Base-by-base conservation (phyloP, 2,329 filamentous ascomycete genomes). In the Scorias spongiosa region DNA sequence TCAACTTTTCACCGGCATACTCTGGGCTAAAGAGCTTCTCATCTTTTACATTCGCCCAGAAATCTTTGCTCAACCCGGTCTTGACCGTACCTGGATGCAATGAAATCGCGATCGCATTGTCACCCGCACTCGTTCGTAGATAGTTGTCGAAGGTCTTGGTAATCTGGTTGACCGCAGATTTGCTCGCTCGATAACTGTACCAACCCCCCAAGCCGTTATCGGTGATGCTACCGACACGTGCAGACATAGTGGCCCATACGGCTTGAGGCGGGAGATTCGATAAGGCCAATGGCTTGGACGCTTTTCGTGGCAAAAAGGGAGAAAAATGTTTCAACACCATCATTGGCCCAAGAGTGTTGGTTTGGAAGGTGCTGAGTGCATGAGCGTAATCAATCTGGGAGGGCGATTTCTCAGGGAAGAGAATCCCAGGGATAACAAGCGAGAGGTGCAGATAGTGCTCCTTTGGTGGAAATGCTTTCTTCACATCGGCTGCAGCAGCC, bases 41-140 rank as follows among this genome's bases (percentile, higher is more conserved):
- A 39, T 68, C 63, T 54, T 68, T 68, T 37, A 81, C 77, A 36
- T 69, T 75, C 0, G 57, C 66, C 84, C 83, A 89, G 57, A 84
- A 91, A 38, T 78, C 77, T 54, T 68, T 71, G 49, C 78, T 85
- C 48, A 93, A 64, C 9, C 73, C 78, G 42, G 84, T 91, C 65
- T 73, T 78, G 41, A 91, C 84, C 1, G 84, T 91, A 2, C 85
- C 84, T 1, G 85, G 85, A 62, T 91, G 85, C 55, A 91, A 71
- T 9, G 72, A 74, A 10, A 93, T 64, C 1, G 77, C 76, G 50
- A 86, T 67, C 0, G 81, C 82, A 42, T 74, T 76, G 1, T 74
- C 71, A 0, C 71, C 76, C 46, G 72, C 71, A 37, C 70, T 68
- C 3, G 70, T 66, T 30, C 62, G 62, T 29, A 91, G 63, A 55